Base-by-base conservation (phyloP, 2,329 filamentous ascomycete species). In the Aspergillus sergii region DNA sequence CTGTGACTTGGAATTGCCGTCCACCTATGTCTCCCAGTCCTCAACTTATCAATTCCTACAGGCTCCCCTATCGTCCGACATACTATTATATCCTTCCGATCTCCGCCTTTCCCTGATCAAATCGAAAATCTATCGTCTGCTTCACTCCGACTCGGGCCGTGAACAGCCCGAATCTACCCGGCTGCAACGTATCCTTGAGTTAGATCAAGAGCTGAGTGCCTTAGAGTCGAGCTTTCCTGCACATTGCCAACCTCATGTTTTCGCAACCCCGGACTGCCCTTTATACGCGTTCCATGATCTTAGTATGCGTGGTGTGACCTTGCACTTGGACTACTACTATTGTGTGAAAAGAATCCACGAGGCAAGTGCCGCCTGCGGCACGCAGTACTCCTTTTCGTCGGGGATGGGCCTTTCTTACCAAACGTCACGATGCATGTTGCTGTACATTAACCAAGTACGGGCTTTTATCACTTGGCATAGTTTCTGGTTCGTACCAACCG, bases 291-390 rank as follows among this genome's bases (percentile, higher is more conserved):
- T 72, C 39, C 71, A 70, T 46, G 68, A 72, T 50, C 66, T 73
- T 21, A 72, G 68, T 55, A 55, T 72, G 10, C 66, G 70, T 1
- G 71, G 70, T 1, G 60, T 71, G 5, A 68, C 56, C 32, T 63
- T 72, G 7, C 71, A 73, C 34, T 28, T 73, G 36, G 71, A 72
- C 50, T 73, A 73, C 55, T 72, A 71, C 28, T 67, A 67, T 28
- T 72, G 69, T 41, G 53, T 73, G 1, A 64, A 65, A 1, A 72
- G 67, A 41, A 70, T 73, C 7, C 71, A 72, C 30, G 70, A 64
- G 4, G 66, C 71, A 8, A 70, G 55, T n/a, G 55, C 36, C 28
- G 48, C 62, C 5, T 56, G 23, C 8, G 56, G 57, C 11, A 58
- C 63, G 0, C 28, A 63, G 5, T 21, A 41, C 0, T 51, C 58